phyloP scores from a whole-genome alignment of 768 basidiomycete species.

The Suillus placidus region DNA sequence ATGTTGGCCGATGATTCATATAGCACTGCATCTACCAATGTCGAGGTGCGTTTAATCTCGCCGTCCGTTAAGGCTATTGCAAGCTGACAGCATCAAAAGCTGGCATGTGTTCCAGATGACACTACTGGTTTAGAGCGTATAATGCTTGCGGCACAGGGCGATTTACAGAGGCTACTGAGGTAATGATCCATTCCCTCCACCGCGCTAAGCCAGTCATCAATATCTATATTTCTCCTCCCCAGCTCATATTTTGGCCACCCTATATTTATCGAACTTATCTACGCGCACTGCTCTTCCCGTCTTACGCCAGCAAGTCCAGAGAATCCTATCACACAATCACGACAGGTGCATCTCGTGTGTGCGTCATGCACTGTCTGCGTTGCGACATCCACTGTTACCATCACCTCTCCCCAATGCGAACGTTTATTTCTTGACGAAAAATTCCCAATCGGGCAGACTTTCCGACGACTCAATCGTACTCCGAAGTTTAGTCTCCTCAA shows the following conservation, averaged over 20 bases:
- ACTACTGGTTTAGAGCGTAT: slow-evolving; percentile 66
- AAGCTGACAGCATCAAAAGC: slow-evolving; percentile 23
- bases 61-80: neutral
- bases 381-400: slow-evolving; percentile 66
- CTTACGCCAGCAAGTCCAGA: slow-evolving; percentile 44
- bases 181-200: slow-evolving; percentile 25
- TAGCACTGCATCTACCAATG: slow-evolving; percentile 26
- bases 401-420: slow-evolving; percentile 58
- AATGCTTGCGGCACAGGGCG: slow-evolving; percentile 68
- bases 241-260: slow-evolving; percentile 70
- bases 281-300: slow-evolving; percentile 47
- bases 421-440: slow-evolving; percentile 67
- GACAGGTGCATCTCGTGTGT: slow-evolving; percentile 68
- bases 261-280: slow-evolving; percentile 60
- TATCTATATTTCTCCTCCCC: slow-evolving; percentile 1
- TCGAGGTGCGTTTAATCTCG: slow-evolving; percentile 21
- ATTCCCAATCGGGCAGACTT: slow-evolving; percentile 71
- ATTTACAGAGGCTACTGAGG: slow-evolving; percentile 72
- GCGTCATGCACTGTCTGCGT: slow-evolving; percentile 55
- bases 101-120: slow-evolving; percentile 25
- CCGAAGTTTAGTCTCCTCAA: slow-evolving; percentile 61
- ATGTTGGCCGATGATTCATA: slow-evolving; percentile 32
- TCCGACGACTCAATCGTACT: slow-evolving; percentile 52
- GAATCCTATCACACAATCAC: slow-evolving; percentile 58
- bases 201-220: neutral